Conservation (phyloP, 2,329 filamentous ascomycete genomes). For the Cordyceps fumosorosea region DNA sequence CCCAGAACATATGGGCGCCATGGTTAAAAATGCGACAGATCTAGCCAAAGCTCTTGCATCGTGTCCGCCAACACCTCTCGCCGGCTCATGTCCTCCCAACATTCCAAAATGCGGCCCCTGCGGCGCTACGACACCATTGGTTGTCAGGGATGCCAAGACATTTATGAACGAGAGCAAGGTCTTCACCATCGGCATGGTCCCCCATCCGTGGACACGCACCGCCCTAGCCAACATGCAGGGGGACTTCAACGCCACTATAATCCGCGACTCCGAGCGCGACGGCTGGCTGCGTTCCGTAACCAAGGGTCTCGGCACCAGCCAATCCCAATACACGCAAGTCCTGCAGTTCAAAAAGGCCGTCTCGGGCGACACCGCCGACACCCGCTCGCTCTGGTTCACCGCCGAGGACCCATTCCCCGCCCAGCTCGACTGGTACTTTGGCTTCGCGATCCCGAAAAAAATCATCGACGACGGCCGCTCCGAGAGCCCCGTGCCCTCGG, state of each 20-base stretch:
- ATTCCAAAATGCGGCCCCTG: constrained; percentile 67
- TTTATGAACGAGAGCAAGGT: constrained; percentile 66
- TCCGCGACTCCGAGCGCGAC: constrained; percentile 67
- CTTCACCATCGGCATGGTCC: constrained; percentile 81
- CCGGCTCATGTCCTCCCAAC: constrained; percentile 79
- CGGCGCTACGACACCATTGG: constrained; percentile 52
- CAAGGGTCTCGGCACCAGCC: constrained; percentile 55
- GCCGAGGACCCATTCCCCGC: constrained; percentile 57
- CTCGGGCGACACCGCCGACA: constrained; percentile 57
- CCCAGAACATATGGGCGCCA: constrained; percentile 64
- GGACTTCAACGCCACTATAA: constrained; percentile 55
- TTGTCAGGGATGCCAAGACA: constrained; percentile 56
- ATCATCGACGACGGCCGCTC: constrained; percentile 35
- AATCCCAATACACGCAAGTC: constrained; percentile 57
- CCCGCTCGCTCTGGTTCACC: constrained; percentile 72
- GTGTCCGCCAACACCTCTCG: constrained; percentile 68
- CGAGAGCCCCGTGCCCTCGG: constrained; percentile 20
- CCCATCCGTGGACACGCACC: constrained; percentile 82
- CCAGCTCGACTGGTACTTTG: constrained; percentile 86
- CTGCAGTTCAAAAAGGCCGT: constrained; percentile 76
- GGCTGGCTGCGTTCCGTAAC: constrained; percentile 70
- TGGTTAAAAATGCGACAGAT: constrained; percentile 63
- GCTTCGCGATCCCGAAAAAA: constrained; percentile 66
- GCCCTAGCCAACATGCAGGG: constrained; percentile 58
- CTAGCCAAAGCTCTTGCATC: constrained; percentile 69